Evolutionary conservation across 768 basidiomycete species (phyloP).

Genomic region (Saitozyma sp.): DNA sequence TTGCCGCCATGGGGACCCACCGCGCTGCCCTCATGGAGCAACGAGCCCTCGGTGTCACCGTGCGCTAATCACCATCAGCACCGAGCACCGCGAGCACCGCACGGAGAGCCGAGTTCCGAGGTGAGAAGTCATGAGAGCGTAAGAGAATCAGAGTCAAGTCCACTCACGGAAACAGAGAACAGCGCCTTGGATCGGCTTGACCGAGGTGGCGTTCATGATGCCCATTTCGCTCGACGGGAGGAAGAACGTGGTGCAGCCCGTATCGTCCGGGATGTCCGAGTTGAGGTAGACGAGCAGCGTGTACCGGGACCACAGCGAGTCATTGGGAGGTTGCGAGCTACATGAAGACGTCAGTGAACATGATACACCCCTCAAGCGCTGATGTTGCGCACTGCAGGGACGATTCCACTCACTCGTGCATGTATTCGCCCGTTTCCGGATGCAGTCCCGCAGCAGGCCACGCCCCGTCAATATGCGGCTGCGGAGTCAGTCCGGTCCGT

Average conservation of each 20-base stretch:
- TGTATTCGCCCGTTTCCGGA: constrained; percentile 56
- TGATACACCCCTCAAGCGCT: constrained; percentile 5
- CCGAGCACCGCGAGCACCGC: not conserved
- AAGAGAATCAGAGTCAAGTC: too few relatives aligned
- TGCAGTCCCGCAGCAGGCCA: constrained; percentile 60
- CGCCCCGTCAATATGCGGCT: constrained; percentile 61
- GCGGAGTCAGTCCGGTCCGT: not conserved
- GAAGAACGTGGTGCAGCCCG: constrained; percentile 62
- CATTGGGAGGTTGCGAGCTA: constrained; percentile 50
- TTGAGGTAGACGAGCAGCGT: constrained; percentile 61
- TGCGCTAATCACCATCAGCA: constrained; percentile 35
- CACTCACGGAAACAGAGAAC: constrained; percentile 59
- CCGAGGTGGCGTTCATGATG: constrained; percentile 58
- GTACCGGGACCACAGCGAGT: constrained; percentile 58
- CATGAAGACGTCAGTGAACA: too few relatives aligned
- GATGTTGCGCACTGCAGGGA: not conserved
- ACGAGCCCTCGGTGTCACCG: constrained; percentile 50
- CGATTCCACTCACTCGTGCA: constrained; percentile 56
- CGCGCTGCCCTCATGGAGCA: constrained; percentile 52
- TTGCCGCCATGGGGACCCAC: constrained; percentile 50
- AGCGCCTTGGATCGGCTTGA: constrained; percentile 58
- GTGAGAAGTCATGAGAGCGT: not conserved
- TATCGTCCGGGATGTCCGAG: constrained; percentile 55
- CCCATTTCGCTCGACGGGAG: constrained; percentile 57
- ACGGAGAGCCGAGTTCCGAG: not conserved